Percentiles rank a stretch among this genome's conserved stretches.
Evolutionary conservation across 352 stramenopile genomes (phyloP).

Genomic region (Globisporangium cederbergense): DNA sequence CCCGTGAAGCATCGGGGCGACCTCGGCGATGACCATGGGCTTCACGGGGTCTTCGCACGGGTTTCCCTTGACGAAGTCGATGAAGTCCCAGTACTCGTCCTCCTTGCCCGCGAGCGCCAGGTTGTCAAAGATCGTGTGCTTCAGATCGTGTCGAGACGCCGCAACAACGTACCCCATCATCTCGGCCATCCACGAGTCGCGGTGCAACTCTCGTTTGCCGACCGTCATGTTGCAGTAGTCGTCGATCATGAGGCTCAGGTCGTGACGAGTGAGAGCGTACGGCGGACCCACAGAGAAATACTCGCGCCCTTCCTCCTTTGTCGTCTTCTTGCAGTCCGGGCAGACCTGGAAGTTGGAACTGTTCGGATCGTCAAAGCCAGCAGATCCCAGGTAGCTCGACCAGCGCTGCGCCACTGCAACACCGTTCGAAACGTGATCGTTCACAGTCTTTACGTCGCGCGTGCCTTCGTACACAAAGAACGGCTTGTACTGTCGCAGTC

Average conservation of each 20-base stretch:
- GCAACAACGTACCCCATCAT: constrained; percentile 62
- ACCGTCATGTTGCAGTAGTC: constrained; percentile 70
- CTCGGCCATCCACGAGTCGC: constrained; percentile 42
- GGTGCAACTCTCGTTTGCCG: constrained; percentile 34
- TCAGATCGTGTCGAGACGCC: constrained; percentile 59
- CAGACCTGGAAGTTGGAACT: constrained; percentile 37
- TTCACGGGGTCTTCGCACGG: constrained; percentile 46
- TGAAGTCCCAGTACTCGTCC: constrained; percentile 60
- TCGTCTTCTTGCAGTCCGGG: constrained; percentile 44
- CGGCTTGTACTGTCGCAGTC: constrained; percentile 74
- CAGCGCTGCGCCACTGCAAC: constrained; percentile 60
- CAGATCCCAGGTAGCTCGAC: constrained; percentile 29
- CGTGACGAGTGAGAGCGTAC: constrained; percentile 51
- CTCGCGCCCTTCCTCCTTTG: constrained; percentile 36
- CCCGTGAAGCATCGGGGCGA: constrained; percentile 42
- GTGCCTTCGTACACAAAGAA: constrained; percentile 77
- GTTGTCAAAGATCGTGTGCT: constrained; percentile 75
- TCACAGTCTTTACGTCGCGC: constrained; percentile 31
- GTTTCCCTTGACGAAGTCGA: constrained; percentile 54
- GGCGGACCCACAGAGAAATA: constrained; percentile 56
- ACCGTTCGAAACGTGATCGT: constrained; percentile 35
- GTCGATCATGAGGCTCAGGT: constrained; percentile 48
- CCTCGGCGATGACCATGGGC: constrained; percentile 43
- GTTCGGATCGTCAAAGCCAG: constrained; percentile 34
- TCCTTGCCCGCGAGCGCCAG: constrained; percentile 48